Conservation (phyloP, 2,329 filamentous ascomycete genomes). For the Trichoderma koningiopsis region DNA sequence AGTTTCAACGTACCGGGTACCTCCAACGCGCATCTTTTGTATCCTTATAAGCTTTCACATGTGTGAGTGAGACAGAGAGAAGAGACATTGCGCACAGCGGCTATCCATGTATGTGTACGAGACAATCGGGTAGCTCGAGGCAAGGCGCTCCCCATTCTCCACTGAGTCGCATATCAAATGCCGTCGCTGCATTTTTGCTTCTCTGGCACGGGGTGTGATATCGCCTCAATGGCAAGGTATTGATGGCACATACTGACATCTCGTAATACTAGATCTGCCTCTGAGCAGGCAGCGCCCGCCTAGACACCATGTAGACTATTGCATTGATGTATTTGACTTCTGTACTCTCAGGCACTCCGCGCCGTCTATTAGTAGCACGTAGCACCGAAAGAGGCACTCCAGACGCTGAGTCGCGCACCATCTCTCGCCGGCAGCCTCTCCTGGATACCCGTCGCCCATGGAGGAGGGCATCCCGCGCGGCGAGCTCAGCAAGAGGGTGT, state of each 20-base stretch:
- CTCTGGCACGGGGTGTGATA: background rate
- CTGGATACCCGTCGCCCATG: background rate
- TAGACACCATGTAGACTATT: background rate
- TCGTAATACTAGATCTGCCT: background rate
- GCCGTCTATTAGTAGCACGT: conserved; percentile 1
- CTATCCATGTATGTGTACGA: conserved; percentile 12
- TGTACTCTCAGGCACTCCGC: background rate
- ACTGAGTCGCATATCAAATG: background rate
- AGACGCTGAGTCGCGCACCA: background rate
- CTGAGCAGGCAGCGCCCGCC: conserved; percentile 3
- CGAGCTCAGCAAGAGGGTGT: conserved; percentile 12
- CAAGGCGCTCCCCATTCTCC: background rate
- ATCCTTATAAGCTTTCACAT: background rate
- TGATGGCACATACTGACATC: background rate
- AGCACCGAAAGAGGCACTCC: background rate
- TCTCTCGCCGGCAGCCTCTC: background rate
- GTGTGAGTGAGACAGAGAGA: background rate
- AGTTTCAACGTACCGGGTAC: background rate
- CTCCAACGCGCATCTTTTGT: too few relatives aligned
- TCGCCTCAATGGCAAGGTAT: background rate
- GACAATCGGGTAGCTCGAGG: background rate
- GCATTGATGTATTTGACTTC: background rate
- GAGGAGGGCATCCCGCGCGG: background rate
- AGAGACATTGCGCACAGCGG: background rate
- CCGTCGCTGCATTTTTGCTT: background rate